Evolutionary conservation across 345 rosid genomes (phyloP).

Genomic region (Populus euphratica): DNA sequence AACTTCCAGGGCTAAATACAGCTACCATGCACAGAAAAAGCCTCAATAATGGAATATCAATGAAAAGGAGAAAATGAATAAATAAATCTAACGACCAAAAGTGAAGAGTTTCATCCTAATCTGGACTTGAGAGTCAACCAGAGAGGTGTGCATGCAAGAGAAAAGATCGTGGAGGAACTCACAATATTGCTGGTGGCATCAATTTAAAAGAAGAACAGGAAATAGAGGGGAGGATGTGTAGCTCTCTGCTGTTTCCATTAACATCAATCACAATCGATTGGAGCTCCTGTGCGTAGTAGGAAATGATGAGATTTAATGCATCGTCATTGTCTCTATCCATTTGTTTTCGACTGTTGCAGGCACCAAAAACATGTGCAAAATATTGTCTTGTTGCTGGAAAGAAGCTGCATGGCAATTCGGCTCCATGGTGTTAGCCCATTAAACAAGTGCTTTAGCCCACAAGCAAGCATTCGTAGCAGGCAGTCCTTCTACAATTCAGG

Average conservation of each 20-base stretch:
- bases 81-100: not conserved
- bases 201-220: too few species aligned
- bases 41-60: not conserved
- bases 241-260: not conserved
- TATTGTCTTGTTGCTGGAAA: not conserved
- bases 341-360: slow-evolving; percentile 8
- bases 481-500: too few species aligned
- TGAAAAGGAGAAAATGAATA: not conserved
- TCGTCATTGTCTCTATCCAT: slow-evolving; percentile 20
- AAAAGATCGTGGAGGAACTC: not conserved
- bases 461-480: too few species aligned
- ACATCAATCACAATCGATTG: slow-evolving; percentile 13
- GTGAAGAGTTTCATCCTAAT: slow-evolving; percentile 1
- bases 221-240: too few species aligned
- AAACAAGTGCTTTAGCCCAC: too few species aligned
- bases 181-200: not conserved
- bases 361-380: not conserved
- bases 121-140: slow-evolving; percentile 22
- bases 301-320: slow-evolving; percentile 12
- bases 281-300: slow-evolving; percentile 9
- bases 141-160: slow-evolving; percentile 5
- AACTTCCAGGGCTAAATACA: not conserved
- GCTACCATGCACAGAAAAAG: not conserved
- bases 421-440: too few species aligned
- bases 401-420: not conserved